A percentile compares a stretch with the other conserved stretches of the same genome.
Evolutionary conservation across 1,139 yeast genomes (phyloP).

Genomic region (Scheffersomyces lignicola): DNA sequence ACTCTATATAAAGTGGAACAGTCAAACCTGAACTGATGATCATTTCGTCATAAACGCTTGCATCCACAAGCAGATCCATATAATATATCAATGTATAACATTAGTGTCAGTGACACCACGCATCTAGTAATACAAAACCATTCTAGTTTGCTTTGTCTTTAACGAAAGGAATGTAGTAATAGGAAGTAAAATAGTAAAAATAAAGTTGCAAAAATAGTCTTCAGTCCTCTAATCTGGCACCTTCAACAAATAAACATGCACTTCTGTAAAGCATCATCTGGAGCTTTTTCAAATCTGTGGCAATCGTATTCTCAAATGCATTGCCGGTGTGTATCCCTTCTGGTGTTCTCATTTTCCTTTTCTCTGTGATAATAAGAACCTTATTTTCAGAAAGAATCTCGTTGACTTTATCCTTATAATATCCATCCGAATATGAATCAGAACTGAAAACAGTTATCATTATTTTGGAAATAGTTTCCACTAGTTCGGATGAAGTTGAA

Average conservation of each 20-base stretch:
- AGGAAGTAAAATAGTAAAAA: neutral
- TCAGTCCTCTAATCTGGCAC: slow-evolving; percentile 36
- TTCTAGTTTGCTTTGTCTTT: neutral
- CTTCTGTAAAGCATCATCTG: slow-evolving; percentile 42
- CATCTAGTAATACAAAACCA: neutral
- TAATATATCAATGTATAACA: neutral
- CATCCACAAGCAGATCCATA: neutral
- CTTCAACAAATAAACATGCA: slow-evolving; percentile 41
- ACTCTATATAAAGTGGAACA: neutral
- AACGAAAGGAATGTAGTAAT: neutral
- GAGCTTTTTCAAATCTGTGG: slow-evolving; percentile 21
- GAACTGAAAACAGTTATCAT: slow-evolving; percentile 23
- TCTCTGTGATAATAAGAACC: slow-evolving; percentile 12
- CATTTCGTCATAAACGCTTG: slow-evolving; percentile 1
- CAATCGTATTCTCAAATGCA: slow-evolving; percentile 15
- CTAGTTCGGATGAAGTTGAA: slow-evolving; percentile 28
- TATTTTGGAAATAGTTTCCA: slow-evolving; percentile 30
- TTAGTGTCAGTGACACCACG: neutral
- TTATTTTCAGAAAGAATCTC: slow-evolving; percentile 16
- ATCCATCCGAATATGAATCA: slow-evolving; percentile 19
- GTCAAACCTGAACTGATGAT: neutral
- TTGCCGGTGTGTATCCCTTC: slow-evolving; percentile 14
- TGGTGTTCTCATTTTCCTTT: slow-evolving; percentile 17
- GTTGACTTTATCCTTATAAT: slow-evolving; percentile 16
- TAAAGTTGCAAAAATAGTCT: neutral